These are phyloP conservation scores for Fraxinus sp. DNA, from an alignment of 305 asterid genomes.

Conservation along the genomic window DNA sequence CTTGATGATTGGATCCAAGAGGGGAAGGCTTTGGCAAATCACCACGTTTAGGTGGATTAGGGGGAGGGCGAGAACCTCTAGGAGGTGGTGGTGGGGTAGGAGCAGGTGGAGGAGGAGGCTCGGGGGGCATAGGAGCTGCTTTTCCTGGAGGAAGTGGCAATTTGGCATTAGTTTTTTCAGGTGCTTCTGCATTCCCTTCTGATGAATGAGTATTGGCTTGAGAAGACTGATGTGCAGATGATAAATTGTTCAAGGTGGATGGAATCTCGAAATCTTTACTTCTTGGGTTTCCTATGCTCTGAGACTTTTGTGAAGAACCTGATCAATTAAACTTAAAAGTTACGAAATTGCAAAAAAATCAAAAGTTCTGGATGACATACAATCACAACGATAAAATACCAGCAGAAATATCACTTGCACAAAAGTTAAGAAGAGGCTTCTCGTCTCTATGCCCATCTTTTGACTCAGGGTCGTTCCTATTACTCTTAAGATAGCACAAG, in stretches of 20 bases:
- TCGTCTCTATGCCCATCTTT: conserved; percentile 53
- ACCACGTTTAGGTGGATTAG: conserved; percentile 60
- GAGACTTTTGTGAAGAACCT: conserved; percentile 48
- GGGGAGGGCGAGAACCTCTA: conserved; percentile 48
- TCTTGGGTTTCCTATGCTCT: conserved; percentile 26
- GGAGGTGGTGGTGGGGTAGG: conserved; percentile 93
- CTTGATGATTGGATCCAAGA: conserved; percentile 52
- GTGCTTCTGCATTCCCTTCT: conserved; percentile 26
- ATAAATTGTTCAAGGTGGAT: conserved; percentile 25
- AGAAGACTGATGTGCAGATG: conserved; percentile 28
- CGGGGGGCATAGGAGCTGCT: conserved; percentile 33
- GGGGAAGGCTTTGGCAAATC: conserved; percentile 44
- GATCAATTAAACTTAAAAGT: conserved; percentile 20
- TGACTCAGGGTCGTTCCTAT: conserved; percentile 34
- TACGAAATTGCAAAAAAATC: not conserved
- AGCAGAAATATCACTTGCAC: conserved; percentile 45
- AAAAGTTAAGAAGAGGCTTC: conserved; percentile 64
- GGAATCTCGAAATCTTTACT: conserved; percentile 32
- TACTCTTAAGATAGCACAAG: conserved; percentile 38
- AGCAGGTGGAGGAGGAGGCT: conserved; percentile 58
- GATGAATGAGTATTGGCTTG: conserved; percentile 30
- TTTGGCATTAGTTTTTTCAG: conserved; percentile 24
- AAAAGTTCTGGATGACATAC: not conserved
- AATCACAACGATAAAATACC: conserved; percentile 38
- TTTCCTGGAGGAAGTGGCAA: conserved; percentile 78